Conservation (phyloP, 306 rosid species). For the Sicyos baderoa region DNA sequence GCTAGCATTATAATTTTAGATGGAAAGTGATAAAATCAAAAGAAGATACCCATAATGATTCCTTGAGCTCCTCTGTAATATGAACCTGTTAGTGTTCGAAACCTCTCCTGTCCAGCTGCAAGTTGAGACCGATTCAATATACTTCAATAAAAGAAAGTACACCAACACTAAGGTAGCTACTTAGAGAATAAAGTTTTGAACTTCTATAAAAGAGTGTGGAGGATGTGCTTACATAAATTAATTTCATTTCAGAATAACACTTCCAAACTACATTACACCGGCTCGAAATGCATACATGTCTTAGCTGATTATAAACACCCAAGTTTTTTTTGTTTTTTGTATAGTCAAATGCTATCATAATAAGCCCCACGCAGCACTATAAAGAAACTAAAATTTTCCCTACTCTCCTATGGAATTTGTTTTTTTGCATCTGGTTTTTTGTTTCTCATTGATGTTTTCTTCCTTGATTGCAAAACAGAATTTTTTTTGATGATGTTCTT, state of each 20-base stretch:
- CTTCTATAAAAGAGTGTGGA: neutral
- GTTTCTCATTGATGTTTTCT: neutral
- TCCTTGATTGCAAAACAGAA: neutral
- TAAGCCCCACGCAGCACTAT: neutral
- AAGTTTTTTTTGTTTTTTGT: neutral
- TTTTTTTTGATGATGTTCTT: neutral
- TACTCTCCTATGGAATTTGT: neutral
- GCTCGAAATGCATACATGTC: neutral
- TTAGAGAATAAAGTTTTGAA: neutral
- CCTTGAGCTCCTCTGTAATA: constrained; percentile 93
- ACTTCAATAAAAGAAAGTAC: neutral
- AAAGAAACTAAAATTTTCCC: neutral
- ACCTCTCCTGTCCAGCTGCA: constrained; percentile 88
- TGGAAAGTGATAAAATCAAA: constrained; percentile 10
- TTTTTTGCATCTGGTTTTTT: neutral
- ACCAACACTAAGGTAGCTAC: neutral
- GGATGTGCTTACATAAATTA: neutral
- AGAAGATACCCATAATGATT: constrained; percentile 60
- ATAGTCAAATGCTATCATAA: neutral
- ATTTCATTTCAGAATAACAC: neutral
- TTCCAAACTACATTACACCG: neutral
- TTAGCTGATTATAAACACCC: neutral
- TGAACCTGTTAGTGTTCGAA: constrained; percentile 77
- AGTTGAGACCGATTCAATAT: neutral
- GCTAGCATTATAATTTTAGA: neutral